Evolutionary conservation across 805 yeast species (phyloP), one percentile per base, ranked within the genome.

Genomic region (Kodamaea leandrae): DNA sequence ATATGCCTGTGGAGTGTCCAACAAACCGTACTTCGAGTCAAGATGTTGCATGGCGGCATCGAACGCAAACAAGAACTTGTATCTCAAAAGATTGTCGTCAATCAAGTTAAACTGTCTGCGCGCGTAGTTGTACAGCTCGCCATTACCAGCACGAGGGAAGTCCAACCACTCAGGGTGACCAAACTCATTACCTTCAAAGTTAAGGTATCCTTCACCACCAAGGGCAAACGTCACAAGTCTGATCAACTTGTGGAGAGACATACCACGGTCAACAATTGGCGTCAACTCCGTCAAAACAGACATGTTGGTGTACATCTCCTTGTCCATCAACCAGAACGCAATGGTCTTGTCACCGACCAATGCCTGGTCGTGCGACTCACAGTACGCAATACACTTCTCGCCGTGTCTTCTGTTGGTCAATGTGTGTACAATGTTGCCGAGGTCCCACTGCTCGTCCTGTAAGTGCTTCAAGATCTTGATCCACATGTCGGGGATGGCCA

Each of bases 401-500:
- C 80, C 79, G 61, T 89, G 80, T 49, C 99, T 77, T 55, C 98
- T 77, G 64, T 91, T 93, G 24, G 96, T 80, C 53, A 91, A 73
- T 1, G 95, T 86, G 58, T 78, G 82, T 15, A 81, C 82, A 42
- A 91, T 89, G 45, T 75, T 69, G 33, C 84, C 88, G 69, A 91
- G 64, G 54, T 90, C 88, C 99, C 99, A 91, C 38, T 87, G 83
- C 46, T 90, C 96, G 61, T 91, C 98, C 33, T 64, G 57, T 44
- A 74, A 66, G 58, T 90, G 97, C 59, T 93, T 91, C 52, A 91
- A 66, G 36, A 89, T 63, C 62, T 93, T 93, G 67, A 91, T 91
- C 99, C 99, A 91, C 98, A 91, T 91, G 62, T 91, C 99, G 3
- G 99, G 99, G 45, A 91, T 72, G 1, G 98, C 97, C 99, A 91